These are phyloP conservation scores for Clonostachys chloroleuca DNA, from an alignment of 2,329 filamentous ascomycete genomes.

Conservation along the genomic window DNA sequence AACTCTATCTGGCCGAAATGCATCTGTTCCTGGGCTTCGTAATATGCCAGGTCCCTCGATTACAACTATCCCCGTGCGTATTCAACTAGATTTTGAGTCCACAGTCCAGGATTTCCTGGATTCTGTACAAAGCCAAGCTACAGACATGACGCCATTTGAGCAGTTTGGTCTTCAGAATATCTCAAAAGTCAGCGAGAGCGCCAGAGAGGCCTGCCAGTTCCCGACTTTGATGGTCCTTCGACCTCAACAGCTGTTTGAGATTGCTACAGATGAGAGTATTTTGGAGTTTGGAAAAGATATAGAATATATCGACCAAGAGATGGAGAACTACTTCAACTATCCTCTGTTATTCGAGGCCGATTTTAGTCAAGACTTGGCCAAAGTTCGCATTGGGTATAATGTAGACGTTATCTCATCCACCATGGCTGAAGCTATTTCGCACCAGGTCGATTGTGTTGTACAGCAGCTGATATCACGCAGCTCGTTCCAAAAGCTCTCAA, in stretches of 20 bases:
- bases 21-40: constrained; percentile 11
- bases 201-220: neutral
- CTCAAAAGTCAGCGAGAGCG: constrained; percentile 8
- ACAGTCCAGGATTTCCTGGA: constrained; percentile 7
- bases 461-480: neutral
- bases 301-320: neutral
- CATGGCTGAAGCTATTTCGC: neutral
- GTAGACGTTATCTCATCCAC: neutral
- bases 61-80: constrained; percentile 9
- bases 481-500: neutral
- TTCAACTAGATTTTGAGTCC: constrained; percentile 2
- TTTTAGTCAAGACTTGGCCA: neutral
- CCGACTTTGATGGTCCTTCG: neutral
- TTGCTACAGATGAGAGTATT: neutral
- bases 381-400: constrained; percentile 2
- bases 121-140: constrained; percentile 7
- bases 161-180: constrained; percentile 12
- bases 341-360: neutral
- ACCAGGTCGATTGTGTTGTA: neutral
- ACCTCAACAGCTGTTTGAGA: neutral
- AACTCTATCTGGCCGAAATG: constrained; percentile 13
- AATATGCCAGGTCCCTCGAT: constrained; percentile 12
- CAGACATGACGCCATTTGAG: constrained; percentile 7
- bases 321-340: constrained; percentile 6
- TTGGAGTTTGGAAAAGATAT: neutral